These are phyloP conservation scores for Wickerhamomyces queroliae DNA, from an alignment of 805 yeast species.

Conservation along the genomic window DNA sequence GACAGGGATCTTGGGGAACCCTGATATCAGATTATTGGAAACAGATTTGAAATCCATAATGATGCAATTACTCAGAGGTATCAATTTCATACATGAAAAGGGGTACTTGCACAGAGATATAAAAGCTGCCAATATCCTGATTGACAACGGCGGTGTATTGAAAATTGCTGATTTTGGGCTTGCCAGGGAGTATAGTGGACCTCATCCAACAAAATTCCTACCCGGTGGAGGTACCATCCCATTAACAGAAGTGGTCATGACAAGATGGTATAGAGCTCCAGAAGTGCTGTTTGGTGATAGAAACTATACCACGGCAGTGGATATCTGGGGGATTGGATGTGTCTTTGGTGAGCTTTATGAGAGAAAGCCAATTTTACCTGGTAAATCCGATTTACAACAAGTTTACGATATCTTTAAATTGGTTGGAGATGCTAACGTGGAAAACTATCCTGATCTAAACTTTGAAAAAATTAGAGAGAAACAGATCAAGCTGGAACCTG, in stretches of 20 bases:
- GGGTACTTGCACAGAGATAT: constrained; percentile 78
- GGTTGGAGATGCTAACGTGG: constrained; percentile 70
- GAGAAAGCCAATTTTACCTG: constrained; percentile 78
- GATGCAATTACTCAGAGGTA: constrained; percentile 72
- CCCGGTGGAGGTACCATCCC: constrained; percentile 39
- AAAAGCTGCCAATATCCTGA: constrained; percentile 90
- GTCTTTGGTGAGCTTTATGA: constrained; percentile 88
- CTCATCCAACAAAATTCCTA: constrained; percentile 42
- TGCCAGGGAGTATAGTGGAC: constrained; percentile 70
- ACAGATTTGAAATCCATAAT: constrained; percentile 79
- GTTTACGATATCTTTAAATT: constrained; percentile 74
- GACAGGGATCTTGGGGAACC: constrained; percentile 84
- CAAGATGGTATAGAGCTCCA: constrained; percentile 97
- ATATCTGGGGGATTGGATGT: constrained; percentile 97
- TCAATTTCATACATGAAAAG: constrained; percentile 69
- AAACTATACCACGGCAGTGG: constrained; percentile 88
- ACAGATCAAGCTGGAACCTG: constrained; percentile 36
- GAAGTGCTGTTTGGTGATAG: constrained; percentile 84
- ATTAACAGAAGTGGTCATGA: constrained; percentile 75
- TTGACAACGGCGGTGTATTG: constrained; percentile 69
- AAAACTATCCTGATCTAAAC: constrained; percentile 56
- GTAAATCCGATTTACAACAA: constrained; percentile 83
- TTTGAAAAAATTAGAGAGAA: constrained; percentile 44
- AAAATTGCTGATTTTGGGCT: constrained; percentile 96
- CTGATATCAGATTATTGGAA: constrained; percentile 50